Evolutionary conservation across 2,329 filamentous ascomycete species (phyloP).

Genomic region (Apiospora kogelbergensis): DNA sequence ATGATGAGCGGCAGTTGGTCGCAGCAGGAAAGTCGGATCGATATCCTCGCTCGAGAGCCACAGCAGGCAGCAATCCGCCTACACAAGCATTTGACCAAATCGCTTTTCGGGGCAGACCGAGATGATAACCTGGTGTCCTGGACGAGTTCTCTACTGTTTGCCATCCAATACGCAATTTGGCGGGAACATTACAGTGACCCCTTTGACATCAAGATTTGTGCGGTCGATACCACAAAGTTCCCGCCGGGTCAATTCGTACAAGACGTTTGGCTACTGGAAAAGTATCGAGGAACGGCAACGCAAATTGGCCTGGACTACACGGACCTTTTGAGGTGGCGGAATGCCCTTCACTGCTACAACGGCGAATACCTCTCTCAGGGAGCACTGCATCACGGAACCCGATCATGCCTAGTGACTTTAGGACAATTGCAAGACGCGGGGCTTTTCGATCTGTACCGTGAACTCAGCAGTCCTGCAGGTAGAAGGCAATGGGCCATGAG

Average conservation of each 20-base stretch:
- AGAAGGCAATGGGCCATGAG: neutral
- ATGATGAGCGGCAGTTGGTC: neutral
- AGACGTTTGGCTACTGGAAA: neutral
- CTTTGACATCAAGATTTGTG: neutral
- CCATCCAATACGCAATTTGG: neutral
- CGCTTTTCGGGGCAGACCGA: too few relatives aligned
- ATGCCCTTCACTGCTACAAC: neutral
- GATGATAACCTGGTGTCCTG: neutral
- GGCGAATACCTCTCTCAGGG: slow-evolving; percentile 7
- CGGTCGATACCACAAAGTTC: neutral
- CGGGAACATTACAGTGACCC: too few relatives aligned
- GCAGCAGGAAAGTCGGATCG: neutral
- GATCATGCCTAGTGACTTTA: neutral
- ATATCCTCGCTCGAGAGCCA: neutral
- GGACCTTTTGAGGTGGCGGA: neutral
- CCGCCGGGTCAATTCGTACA: neutral
- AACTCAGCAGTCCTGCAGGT: neutral
- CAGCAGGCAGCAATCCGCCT: neutral
- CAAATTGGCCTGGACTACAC: rapidly evolving
- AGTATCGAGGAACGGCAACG: neutral
- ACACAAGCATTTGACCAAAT: neutral
- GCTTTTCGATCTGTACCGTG: neutral
- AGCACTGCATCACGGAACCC: neutral
- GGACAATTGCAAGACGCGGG: neutral
- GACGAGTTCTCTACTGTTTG: neutral